These are phyloP conservation scores for Thalassiosira exigua DNA, from an alignment of 352 stramenopile genomes.

Conservation along the genomic window DNA sequence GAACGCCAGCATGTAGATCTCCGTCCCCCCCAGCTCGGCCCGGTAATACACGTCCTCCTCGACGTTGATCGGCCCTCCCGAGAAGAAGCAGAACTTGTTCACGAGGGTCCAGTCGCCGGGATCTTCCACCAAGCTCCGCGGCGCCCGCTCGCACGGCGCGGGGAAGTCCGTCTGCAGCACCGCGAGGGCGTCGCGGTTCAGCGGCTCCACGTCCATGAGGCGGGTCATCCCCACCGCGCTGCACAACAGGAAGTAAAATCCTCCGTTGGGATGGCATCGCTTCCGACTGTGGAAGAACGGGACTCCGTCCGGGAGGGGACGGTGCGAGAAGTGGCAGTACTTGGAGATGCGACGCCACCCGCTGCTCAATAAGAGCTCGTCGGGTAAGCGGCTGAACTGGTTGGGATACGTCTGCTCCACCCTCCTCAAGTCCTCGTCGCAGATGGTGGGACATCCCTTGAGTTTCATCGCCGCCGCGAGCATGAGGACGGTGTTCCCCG, in stretches of 20 bases:
- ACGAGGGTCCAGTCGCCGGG: constrained; percentile 77
- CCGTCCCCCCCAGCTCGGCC: constrained; percentile 81
- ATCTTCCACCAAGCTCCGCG: constrained; percentile 65
- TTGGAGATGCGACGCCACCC: constrained; percentile 82
- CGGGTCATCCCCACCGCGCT: constrained; percentile 75
- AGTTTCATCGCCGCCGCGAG: constrained; percentile 82
- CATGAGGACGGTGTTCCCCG: constrained; percentile 82
- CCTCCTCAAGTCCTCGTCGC: constrained; percentile 81
- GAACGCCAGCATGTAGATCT: constrained; percentile 85
- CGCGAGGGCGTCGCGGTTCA: constrained; percentile 75
- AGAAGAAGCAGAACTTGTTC: constrained; percentile 86
- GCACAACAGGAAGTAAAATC: constrained; percentile 82
- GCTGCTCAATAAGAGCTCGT: constrained; percentile 78
- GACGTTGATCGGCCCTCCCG: constrained; percentile 80
- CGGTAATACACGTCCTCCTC: constrained; percentile 85
- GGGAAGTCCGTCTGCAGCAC: constrained; percentile 81
- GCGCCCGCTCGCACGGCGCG: constrained; percentile 70
- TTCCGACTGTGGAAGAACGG: constrained; percentile 81
- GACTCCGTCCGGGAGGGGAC: constrained; percentile 80
- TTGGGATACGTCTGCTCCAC: constrained; percentile 84
- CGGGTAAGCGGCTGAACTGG: constrained; percentile 78
- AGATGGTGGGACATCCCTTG: constrained; percentile 84
- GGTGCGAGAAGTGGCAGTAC: constrained; percentile 83
- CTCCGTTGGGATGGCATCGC: constrained; percentile 73
- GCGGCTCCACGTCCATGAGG: constrained; percentile 78